Percentiles rank a stretch among this genome's conserved stretches.
Evolutionary conservation across 108 stramenopile species (phyloP).

Genomic region (Conticribra weissflogii): DNA sequence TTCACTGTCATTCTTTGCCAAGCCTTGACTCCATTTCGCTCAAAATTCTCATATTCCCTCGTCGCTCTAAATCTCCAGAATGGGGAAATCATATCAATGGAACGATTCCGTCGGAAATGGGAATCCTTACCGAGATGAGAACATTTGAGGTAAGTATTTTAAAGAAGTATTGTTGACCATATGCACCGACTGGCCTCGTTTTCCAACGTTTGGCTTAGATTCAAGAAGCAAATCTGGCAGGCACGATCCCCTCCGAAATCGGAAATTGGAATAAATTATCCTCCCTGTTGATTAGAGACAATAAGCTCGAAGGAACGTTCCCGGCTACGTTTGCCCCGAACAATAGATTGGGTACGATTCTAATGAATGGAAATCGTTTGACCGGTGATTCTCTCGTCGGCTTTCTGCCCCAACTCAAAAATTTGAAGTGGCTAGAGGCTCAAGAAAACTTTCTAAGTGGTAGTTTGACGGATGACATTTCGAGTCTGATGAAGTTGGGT

Average conservation of each 20-base stretch:
- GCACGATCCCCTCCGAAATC: constrained; percentile 5
- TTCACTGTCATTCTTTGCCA: too few relatives aligned
- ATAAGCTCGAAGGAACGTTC: constrained; percentile 12
- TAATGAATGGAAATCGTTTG: constrained; percentile 10
- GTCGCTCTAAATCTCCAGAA: neutral
- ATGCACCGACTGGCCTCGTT: too few relatives aligned
- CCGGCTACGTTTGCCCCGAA: neutral
- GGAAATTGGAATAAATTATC: constrained; percentile 12
- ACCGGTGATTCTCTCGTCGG: neutral
- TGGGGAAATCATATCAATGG: neutral
- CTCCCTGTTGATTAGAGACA: neutral
- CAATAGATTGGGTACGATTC: constrained; percentile 6
- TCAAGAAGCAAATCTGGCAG: neutral
- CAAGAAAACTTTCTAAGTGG: neutral
- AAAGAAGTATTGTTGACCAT: too few relatives aligned
- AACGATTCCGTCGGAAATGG: constrained; percentile 1
- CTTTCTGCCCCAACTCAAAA: neutral
- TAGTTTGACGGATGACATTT: neutral
- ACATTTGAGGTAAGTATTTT: constrained; percentile 6
- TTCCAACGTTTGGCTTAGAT: neutral
- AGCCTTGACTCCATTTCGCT: too few relatives aligned
- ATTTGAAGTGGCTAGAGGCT: constrained; percentile 16
- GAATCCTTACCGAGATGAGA: constrained; percentile 11
- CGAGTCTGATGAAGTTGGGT: neutral
- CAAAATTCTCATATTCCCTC: neutral